These are phyloP conservation scores for Russula compacta DNA, from an alignment of 768 basidiomycete species.

Conservation along the genomic window DNA sequence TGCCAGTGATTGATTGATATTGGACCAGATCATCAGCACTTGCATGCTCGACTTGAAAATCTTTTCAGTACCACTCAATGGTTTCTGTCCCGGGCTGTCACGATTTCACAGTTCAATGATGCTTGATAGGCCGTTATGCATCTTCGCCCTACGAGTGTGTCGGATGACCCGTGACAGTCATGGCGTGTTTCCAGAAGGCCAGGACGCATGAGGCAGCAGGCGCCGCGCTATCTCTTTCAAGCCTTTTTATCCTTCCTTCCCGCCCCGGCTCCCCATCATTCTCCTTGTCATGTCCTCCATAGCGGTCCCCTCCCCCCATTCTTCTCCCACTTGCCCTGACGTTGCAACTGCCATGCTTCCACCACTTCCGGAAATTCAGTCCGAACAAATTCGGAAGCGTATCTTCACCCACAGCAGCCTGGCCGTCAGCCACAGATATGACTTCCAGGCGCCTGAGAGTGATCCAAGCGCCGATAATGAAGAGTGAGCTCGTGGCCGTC, in stretches of 20 bases:
- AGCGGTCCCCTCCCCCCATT: neutral
- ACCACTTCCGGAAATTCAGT: neutral
- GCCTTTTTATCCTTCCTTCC: neutral
- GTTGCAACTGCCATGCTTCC: neutral
- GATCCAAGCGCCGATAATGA: slow-evolving; percentile 5
- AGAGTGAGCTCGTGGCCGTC: neutral
- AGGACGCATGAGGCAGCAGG: neutral
- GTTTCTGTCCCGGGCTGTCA: neutral
- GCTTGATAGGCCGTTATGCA: neutral
- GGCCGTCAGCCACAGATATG: neutral
- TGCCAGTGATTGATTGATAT: neutral
- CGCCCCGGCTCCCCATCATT: neutral
- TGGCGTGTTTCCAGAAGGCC: neutral
- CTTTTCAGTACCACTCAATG: too few species aligned
- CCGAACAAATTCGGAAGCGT: neutral
- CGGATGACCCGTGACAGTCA: neutral
- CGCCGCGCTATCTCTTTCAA: too few species aligned
- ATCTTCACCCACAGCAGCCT: slow-evolving; percentile 7
- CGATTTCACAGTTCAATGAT: neutral
- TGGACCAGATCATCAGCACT: neutral
- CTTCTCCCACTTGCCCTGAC: neutral
- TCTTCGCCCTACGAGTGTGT: neutral
- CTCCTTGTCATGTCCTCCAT: neutral
- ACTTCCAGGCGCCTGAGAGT: neutral
- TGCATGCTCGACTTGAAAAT: neutral